Evolutionary conservation across 345 rosid species (phyloP).

Genomic region (Kandelia obovata): DNA sequence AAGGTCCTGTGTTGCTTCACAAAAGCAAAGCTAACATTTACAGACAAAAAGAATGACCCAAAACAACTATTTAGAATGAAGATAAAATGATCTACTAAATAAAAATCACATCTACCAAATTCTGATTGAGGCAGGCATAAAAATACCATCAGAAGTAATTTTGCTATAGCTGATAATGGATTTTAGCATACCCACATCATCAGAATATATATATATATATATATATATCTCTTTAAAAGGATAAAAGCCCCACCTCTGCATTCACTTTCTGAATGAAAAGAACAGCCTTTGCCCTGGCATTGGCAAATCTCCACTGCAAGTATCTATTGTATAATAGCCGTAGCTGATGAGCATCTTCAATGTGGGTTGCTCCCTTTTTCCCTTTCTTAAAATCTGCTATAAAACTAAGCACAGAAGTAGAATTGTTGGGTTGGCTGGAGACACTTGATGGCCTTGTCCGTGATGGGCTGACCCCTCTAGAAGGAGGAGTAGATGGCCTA

Average conservation of each 20-base stretch:
- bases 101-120: neutral
- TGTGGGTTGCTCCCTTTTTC: constrained; percentile 51
- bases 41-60: neutral
- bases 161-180: no score
- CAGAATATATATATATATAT: neutral
- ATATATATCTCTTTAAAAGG: neutral
- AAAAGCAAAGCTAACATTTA: neutral
- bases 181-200: neutral
- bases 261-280: constrained; percentile 58
- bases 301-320: constrained; percentile 91
- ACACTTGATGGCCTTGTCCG: constrained; percentile 57
- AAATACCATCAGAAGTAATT: neutral
- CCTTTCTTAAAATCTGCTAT: constrained; percentile 78
- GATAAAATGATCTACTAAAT: neutral
- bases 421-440: constrained; percentile 47
- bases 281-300: constrained; percentile 68
- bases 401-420: constrained; percentile 86
- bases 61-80: neutral
- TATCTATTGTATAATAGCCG: constrained; percentile 74
- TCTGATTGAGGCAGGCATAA: neutral
- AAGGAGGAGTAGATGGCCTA: constrained; percentile 71
- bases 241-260: constrained; percentile 61
- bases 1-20: neutral
- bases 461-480: constrained; percentile 80
- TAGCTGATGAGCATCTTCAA: constrained; percentile 92